phyloP scores from a whole-genome alignment of 2,329 filamentous ascomycete species.

The Diaporthe citri region DNA sequence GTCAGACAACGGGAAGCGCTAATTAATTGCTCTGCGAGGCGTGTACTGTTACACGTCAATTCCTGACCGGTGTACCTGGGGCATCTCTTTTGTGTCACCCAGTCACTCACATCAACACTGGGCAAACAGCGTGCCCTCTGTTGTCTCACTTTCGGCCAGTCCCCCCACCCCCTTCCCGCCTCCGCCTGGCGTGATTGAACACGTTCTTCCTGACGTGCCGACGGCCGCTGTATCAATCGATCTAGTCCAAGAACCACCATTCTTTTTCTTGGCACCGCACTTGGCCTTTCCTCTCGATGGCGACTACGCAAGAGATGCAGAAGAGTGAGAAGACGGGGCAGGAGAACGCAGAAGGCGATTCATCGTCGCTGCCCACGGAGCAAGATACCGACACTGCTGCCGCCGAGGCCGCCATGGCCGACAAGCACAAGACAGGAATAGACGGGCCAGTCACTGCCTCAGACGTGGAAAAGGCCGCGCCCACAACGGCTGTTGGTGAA shows the following conservation, averaged over 20 bases:
- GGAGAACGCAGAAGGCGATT: background rate
- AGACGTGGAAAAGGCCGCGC: background rate
- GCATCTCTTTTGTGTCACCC: background rate
- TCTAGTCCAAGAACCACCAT: background rate
- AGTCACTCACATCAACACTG: background rate
- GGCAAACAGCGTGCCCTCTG: background rate
- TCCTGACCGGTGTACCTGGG: background rate
- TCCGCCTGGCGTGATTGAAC: background rate
- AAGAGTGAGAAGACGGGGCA: background rate
- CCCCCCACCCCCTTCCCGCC: background rate
- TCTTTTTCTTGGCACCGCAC: background rate
- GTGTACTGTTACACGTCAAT: no score
- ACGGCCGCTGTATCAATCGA: background rate
- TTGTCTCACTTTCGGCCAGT: background rate
- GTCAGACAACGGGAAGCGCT: no score
- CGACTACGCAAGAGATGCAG: background rate
- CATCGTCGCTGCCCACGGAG: background rate
- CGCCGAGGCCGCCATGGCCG: background rate
- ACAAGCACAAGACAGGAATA: background rate
- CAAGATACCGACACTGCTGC: background rate
- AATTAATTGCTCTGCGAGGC: no score
- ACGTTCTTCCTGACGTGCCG: background rate
- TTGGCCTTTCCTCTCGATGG: background rate
- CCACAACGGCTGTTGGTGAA: background rate
- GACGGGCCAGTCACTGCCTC: background rate